Base-by-base conservation (phyloP, 169 alveolate genomes). In the Cryptosporidium bovis region DNA sequence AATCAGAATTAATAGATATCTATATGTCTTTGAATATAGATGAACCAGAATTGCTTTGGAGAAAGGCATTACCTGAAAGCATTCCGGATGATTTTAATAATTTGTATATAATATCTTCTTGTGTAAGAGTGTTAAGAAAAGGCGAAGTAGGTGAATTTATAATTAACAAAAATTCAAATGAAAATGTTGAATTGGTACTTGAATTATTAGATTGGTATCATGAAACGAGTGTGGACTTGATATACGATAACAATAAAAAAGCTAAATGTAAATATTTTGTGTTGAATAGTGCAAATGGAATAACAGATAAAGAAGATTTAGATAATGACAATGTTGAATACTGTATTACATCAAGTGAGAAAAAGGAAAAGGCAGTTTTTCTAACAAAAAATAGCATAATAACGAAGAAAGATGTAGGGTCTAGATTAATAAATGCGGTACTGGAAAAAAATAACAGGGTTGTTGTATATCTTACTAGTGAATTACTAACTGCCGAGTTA, bases 151-250 rank as follows among this genome's bases (percentile, higher is more conserved):
- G 65, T 10, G 56, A 46, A 60, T 60, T 60, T 20, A 60, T 40
- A 34, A 40, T 56, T 40, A 18, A 34, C 51, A 34, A 31, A 18
- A 56, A 77, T 51, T 40, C 24, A 10, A 40, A 36, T 12, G 18
- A 18, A 34, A 27, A 62, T 33, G 18, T 33, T 8, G 46, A 24
- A 27, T 34, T 67, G 27, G 67, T 56, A 53, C 2, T 71, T 5
- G 56, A 56, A n/a, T 31, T 77, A 20, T 66, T 77, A 20, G 33
- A 77, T 77, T 77, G 87, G 87, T 77, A 60, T 60, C 62, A 24
- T 40, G 87, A 77, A 71, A 29, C 46, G 18, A 16, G 33, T 8
- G 27, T 20, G 2, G 5, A 24, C 4, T 58, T 77, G 27, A 40
- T 4, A 10, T 77, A 77, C 33, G 87, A 50, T 46, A 40, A 33